phyloP scores from a whole-genome alignment of 2,329 filamentous ascomycete genomes.

The Colletotrichum tamarilloi region DNA sequence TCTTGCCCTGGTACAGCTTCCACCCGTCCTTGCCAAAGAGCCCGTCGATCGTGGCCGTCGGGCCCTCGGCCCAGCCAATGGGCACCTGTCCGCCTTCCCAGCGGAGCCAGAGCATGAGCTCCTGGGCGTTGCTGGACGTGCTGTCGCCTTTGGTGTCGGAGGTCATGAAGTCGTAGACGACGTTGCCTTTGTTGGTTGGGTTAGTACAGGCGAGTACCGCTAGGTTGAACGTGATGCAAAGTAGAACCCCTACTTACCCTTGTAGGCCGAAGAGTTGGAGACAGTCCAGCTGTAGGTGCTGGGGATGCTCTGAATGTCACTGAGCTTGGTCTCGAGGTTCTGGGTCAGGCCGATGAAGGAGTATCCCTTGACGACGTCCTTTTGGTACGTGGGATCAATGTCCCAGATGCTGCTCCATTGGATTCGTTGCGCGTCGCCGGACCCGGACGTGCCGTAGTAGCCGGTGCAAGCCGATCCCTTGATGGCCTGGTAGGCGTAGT shows the following conservation, averaged over 20 bases:
- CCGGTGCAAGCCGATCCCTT: slow-evolving; percentile 52
- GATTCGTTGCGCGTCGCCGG: slow-evolving; percentile 44
- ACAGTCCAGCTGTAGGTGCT: slow-evolving; percentile 52
- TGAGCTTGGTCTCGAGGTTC: slow-evolving; percentile 51
- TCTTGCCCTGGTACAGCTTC: slow-evolving; percentile 54
- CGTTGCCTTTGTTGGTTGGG: slow-evolving; percentile 44
- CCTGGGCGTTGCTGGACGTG: slow-evolving; percentile 50
- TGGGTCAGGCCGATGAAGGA: slow-evolving; percentile 56
- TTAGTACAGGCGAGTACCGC: not conserved
- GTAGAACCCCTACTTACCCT: slow-evolving; percentile 36
- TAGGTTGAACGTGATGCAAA: too few species aligned
- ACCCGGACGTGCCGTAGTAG: slow-evolving; percentile 48
- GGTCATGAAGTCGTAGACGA: slow-evolving; percentile 57
- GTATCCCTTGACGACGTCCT: slow-evolving; percentile 55
- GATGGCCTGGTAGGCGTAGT: slow-evolving; percentile 53
- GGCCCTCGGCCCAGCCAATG: slow-evolving; percentile 51
- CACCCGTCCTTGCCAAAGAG: slow-evolving; percentile 50
- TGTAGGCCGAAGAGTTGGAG: slow-evolving; percentile 52
- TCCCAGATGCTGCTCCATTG: slow-evolving; percentile 51
- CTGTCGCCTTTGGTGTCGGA: slow-evolving; percentile 54
- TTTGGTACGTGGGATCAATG: slow-evolving; percentile 48
- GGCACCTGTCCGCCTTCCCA: slow-evolving; percentile 57
- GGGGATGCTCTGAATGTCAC: slow-evolving; percentile 51
- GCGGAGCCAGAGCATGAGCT: slow-evolving; percentile 58
- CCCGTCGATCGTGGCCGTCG: slow-evolving; percentile 47